These are phyloP conservation scores for Mortierella sp. DNA, from an alignment of 371 early-diverging fungal species.

Conservation along the genomic window DNA sequence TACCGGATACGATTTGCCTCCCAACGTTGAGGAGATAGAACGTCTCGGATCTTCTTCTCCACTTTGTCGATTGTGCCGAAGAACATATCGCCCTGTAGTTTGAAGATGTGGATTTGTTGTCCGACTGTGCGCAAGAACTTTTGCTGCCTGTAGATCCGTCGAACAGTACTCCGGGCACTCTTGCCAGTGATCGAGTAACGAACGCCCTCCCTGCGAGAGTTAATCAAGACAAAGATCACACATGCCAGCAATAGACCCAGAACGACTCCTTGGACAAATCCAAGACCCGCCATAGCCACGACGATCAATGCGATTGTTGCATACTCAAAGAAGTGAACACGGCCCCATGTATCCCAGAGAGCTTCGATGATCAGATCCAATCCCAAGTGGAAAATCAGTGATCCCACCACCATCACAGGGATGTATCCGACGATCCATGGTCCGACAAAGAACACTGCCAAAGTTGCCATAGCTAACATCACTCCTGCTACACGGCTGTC, in stretches of 20 bases:
- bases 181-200: conserved; percentile 83
- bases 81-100: conserved; percentile 93
- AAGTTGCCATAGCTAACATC: conserved; percentile 84
- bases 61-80: conserved; percentile 94
- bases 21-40: conserved; percentile 68
- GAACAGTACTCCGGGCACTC: conserved; percentile 87
- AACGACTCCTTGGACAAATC: conserved; percentile 95
- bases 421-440: conserved; percentile 90
- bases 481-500: conserved; percentile 86
- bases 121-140: conserved; percentile 86
- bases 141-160: conserved; percentile 89
- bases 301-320: conserved; percentile 88
- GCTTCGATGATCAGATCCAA: conserved; percentile 93
- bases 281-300: conserved; percentile 84
- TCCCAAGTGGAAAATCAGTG: conserved; percentile 94
- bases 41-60: conserved; percentile 76
- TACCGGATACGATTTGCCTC: conserved; percentile 80
- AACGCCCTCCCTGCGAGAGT: conserved; percentile 82
- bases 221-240: conserved; percentile 92
- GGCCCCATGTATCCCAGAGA: conserved; percentile 84
- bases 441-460: conserved; percentile 84
- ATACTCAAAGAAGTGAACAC: conserved; percentile 89
- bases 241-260: conserved; percentile 93
- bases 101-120: conserved; percentile 86
- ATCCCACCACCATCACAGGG: conserved; percentile 93